Evolutionary conservation across 2,329 filamentous ascomycete species (phyloP), one percentile per base, ranked within the genome.

Genomic region (Microthyrium microscopicum): DNA sequence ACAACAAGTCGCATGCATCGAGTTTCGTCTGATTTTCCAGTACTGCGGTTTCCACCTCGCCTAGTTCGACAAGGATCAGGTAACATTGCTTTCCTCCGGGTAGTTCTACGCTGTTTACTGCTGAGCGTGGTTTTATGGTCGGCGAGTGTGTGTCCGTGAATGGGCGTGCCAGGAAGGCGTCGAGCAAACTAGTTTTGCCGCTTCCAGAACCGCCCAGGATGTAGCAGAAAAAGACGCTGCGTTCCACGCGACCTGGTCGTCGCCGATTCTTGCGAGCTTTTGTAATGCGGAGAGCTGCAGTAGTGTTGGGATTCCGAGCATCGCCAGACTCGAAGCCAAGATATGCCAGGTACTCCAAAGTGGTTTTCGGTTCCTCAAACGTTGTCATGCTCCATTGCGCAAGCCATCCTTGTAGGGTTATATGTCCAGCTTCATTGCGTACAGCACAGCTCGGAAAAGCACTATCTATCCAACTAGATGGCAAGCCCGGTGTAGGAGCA

Each of bases 321-420:
- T 78, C 79, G 2, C 72, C 62, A 3, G 81, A 76, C 50, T 95
- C 89, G 47, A 94, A 98, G 1, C 89, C 89, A 2, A 98, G 73
- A 50, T 94, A 94, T 3, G 89, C 89, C 3, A 98, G 72, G 52
- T 98, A 98, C 45, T 91, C 85, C 4, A 98, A 66, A 1, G 89
- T 95, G 1, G 83, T 94, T 51, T 89, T 91, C 9, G 89, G 87
- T 36, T 91, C 85, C 39, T 91, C 73, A 47, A 95, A 98, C 0
- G 89, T 98, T 1, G 89, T 98, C 89, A 98, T 98, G 52, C 85
- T 94, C 89, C 89, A 98, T 48, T 98, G 89, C 4, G 89, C 89
- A 24, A 98, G 70, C 89, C 89, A 98, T 2, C 89, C 89, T 54
- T 98, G 89, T 4, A 98, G 64, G 1, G 89, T 98, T 40, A 98